These are phyloP conservation scores for Vigna trinervia DNA, from an alignment of 306 rosid genomes.

Conservation along the genomic window DNA sequence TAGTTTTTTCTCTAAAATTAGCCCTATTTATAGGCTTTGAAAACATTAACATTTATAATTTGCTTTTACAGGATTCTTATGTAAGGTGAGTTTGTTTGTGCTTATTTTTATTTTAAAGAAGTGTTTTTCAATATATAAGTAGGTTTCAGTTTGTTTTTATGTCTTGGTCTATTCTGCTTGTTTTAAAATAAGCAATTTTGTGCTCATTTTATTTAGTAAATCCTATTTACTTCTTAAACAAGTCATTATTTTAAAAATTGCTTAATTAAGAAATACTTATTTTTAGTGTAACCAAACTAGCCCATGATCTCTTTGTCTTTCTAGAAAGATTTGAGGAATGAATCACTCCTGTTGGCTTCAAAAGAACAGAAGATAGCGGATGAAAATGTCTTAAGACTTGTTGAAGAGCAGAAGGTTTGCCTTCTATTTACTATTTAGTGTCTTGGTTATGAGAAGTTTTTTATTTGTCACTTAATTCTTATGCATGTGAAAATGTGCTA, in stretches of 20 bases:
- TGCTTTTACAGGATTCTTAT: slow-evolving; percentile 40
- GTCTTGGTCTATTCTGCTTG: no score
- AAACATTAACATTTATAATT: slow-evolving; percentile 28
- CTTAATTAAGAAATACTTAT: no score
- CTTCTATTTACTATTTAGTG: slow-evolving; percentile 4
- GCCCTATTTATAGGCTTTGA: slow-evolving; percentile 11
- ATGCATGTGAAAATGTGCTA: slow-evolving; percentile 24
- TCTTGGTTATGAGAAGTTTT: slow-evolving; percentile 31
- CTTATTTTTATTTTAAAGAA: no score
- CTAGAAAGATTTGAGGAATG: slow-evolving; percentile 83
- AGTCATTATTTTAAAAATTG: no score
- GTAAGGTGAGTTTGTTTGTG: no score
- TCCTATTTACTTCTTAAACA: no score
- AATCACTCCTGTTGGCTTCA: slow-evolving; percentile 81
- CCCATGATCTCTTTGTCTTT: slow-evolving; percentile 35
- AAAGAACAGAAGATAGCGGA: slow-evolving; percentile 83
- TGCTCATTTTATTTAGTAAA: no score
- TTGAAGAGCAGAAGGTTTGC: slow-evolving; percentile 89
- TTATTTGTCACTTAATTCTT: slow-evolving; percentile 15
- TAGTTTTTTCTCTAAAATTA: no score
- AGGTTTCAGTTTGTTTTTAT: no score
- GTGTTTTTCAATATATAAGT: no score
- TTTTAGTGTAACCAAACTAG: no score
- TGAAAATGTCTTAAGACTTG: slow-evolving; percentile 79
- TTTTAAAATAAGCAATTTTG: no score